These are phyloP conservation scores for Zygosaccharomyces rouxii DNA, from an alignment of 805 yeast species.

Conservation along the genomic window DNA sequence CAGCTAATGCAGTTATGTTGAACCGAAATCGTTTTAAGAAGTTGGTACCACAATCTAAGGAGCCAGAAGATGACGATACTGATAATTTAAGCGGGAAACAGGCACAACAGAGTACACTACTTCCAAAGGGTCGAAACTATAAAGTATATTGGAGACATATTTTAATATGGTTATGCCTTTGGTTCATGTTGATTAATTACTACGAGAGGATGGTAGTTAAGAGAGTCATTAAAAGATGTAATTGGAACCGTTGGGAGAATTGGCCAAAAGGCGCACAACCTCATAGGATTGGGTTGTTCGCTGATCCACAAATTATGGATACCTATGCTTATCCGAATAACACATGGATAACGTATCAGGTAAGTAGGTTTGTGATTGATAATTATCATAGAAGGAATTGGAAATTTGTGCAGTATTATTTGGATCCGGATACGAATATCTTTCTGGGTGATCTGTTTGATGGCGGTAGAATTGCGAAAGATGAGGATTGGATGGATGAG, in stretches of 20 bases:
- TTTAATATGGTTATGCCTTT: conserved; percentile 31
- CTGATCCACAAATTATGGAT: conserved; percentile 95
- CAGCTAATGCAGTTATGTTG: conserved; percentile 5
- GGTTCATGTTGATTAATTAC: conserved; percentile 47
- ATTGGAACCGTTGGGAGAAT: conserved; percentile 65
- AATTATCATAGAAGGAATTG: conserved; percentile 76
- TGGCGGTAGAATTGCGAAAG: conserved; percentile 88
- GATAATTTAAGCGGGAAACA: conserved; percentile 1
- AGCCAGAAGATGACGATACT: conserved; percentile 6
- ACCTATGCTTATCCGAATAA: conserved; percentile 79
- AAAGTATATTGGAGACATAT: conserved; percentile 27
- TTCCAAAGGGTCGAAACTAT: background rate
- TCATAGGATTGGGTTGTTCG: conserved; percentile 59
- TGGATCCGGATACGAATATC: conserved; percentile 71
- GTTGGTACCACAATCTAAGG: conserved; percentile 4
- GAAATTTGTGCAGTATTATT: conserved; percentile 47
- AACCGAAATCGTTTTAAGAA: conserved; percentile 14
- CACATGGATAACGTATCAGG: conserved; percentile 43
- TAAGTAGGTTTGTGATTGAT: conserved; percentile 66
- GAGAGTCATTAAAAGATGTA: conserved; percentile 43
- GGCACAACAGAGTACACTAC: background rate
- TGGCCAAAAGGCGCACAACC: conserved; percentile 43
- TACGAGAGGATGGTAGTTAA: conserved; percentile 51
- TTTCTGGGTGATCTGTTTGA: conserved; percentile 92
- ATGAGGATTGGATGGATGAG: conserved; percentile 66